These are phyloP conservation scores for Zasmidium cellare DNA, from an alignment of 2,329 filamentous ascomycete genomes.

Conservation along the genomic window DNA sequence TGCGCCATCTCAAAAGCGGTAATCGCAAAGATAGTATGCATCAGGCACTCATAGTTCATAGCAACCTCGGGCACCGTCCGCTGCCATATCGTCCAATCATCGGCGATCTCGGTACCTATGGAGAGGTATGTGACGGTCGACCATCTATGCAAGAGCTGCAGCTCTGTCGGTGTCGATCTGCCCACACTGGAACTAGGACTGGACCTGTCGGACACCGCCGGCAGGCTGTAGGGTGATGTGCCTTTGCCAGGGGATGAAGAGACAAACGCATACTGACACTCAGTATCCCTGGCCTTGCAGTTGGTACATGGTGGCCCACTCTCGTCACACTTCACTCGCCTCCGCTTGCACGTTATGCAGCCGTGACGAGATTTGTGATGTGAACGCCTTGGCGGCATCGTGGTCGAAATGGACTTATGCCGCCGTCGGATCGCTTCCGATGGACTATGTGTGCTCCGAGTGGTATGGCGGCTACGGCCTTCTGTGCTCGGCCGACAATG, in stretches of 20 bases:
- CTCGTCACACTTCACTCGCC: slow-evolving; percentile 19
- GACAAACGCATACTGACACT: slow-evolving; percentile 8
- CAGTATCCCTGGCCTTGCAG: slow-evolving; percentile 12
- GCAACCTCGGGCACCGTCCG: slow-evolving; percentile 9
- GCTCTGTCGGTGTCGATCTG: slow-evolving; percentile 9
- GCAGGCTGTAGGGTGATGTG: not conserved
- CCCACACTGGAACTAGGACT: slow-evolving; percentile 3
- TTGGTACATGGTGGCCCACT: slow-evolving; percentile 12
- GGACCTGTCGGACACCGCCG: not conserved
- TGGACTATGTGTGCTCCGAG: not conserved
- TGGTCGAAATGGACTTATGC: no score
- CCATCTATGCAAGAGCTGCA: slow-evolving; percentile 23
- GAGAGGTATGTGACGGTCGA: slow-evolving; percentile 15
- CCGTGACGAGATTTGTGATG: slow-evolving; percentile 18
- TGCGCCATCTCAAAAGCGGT: slow-evolving; percentile 18
- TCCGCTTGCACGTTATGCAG: slow-evolving; percentile 17
- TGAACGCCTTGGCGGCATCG: slow-evolving; percentile 17
- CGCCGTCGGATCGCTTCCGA: not conserved
- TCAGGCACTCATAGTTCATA: slow-evolving; percentile 16
- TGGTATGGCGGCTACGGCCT: no score
- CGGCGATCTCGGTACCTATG: slow-evolving; percentile 11
- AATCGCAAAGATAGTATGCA: slow-evolving; percentile 16
- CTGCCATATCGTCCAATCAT: slow-evolving; percentile 14
- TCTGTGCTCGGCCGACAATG: not conserved
- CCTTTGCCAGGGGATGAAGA: not conserved